These are phyloP conservation scores for Chaetomium strumarium DNA, from an alignment of 2,329 filamentous ascomycete genomes.

Conservation along the genomic window DNA sequence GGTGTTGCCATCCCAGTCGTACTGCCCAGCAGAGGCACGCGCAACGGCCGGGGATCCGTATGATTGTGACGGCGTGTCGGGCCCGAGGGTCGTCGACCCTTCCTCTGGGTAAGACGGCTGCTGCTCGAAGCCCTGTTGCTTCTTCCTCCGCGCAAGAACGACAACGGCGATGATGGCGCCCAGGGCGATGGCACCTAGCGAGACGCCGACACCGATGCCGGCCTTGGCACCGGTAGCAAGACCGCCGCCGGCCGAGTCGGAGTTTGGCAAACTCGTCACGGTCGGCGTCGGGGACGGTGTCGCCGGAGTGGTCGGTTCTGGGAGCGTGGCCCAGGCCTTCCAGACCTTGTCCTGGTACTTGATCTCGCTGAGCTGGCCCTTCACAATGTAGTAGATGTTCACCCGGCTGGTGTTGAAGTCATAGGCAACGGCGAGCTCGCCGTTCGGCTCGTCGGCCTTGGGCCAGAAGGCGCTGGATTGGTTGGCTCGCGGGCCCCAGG, in stretches of 20 bases:
- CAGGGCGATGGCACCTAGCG: constrained; percentile 30
- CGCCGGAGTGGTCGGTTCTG: constrained; percentile 11
- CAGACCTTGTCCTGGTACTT: constrained; percentile 29
- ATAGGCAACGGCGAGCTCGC: constrained; percentile 28
- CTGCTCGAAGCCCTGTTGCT: constrained; percentile 1
- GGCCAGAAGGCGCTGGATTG: constrained; percentile 28
- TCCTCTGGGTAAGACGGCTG: constrained; percentile 5
- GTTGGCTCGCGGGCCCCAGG: constrained; percentile 27
- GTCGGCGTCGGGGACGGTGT: neutral
- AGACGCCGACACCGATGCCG: constrained; percentile 32
- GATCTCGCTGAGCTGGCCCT: constrained; percentile 29
- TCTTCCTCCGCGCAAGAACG: constrained; percentile 25
- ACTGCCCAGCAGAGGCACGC: constrained; percentile 5
- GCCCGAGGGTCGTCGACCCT: constrained; percentile 16
- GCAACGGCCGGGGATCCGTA: constrained; percentile 16
- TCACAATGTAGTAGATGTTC: constrained; percentile 33
- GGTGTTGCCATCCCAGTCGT: constrained; percentile 18
- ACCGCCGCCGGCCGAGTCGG: constrained; percentile 13
- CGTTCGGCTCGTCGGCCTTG: constrained; percentile 28
- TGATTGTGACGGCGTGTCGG: constrained; percentile 10
- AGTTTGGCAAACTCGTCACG: neutral
- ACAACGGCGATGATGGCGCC: constrained; percentile 26
- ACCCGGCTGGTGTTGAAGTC: constrained; percentile 23
- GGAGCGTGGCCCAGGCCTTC: constrained; percentile 26
- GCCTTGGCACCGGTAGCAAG: constrained; percentile 33